Evolutionary conservation across 148 eudicot species (phyloP).

Genomic region (Hydrangea macrophylla): DNA sequence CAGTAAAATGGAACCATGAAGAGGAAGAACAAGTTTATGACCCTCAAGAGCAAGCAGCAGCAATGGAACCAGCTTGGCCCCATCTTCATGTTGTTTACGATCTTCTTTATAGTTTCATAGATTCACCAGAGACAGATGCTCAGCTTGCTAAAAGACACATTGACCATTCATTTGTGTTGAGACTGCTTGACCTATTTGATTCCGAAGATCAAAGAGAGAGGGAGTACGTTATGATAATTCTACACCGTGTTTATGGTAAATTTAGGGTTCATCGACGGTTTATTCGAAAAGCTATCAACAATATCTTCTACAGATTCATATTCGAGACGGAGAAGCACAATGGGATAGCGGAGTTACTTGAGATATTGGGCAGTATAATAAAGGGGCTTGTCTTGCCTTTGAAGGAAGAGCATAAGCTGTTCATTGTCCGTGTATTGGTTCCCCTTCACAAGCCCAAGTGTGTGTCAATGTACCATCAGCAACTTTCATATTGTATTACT

Average conservation of each 20-base stretch:
- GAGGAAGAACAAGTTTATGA: slow-evolving; percentile 11
- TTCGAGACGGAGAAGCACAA: slow-evolving; percentile 54
- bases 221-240: slow-evolving; percentile 11
- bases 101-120: slow-evolving; percentile 10
- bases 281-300: slow-evolving; percentile 49
- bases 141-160: slow-evolving; percentile 13
- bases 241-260: slow-evolving; percentile 41
- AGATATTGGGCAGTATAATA: slow-evolving; percentile 53
- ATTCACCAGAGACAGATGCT: slow-evolving; percentile 13
- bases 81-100: slow-evolving; percentile 15
- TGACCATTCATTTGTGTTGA: slow-evolving; percentile 12
- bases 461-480: slow-evolving; percentile 48
- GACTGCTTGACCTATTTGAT: slow-evolving; percentile 15
- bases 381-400: slow-evolving; percentile 60
- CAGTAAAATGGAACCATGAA: too few species aligned
- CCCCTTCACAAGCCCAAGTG: slow-evolving; percentile 58
- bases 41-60: slow-evolving; percentile 8
- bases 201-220: slow-evolving; percentile 16
- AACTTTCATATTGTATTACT: slow-evolving; percentile 46
- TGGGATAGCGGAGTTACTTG: slow-evolving; percentile 58
- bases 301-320: slow-evolving; percentile 44
- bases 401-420: slow-evolving; percentile 52
- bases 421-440: slow-evolving; percentile 43
- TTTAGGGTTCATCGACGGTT: slow-evolving; percentile 57
- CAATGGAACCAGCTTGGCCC: slow-evolving; percentile 14